A percentile compares a stretch with the other conserved stretches of the same genome.
phyloP scores from a whole-genome alignment of 176 grass and related monocot species.

The Bonia amplexicaulis region DNA sequence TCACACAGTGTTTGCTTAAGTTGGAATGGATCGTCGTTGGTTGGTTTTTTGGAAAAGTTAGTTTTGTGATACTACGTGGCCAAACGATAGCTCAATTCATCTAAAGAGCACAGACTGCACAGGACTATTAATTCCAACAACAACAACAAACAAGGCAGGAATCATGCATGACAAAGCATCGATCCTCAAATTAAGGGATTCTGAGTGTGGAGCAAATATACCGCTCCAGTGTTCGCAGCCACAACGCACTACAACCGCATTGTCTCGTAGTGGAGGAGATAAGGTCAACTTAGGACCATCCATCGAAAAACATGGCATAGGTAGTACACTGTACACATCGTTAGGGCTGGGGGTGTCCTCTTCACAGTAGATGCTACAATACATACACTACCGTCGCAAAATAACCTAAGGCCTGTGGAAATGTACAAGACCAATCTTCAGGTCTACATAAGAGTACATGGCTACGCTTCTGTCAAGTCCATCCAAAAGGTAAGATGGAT shows the following conservation, averaged over 20 bases:
- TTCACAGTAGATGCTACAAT: neutral
- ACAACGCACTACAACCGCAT: neutral
- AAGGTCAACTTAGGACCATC: neutral
- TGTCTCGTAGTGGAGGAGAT: neutral
- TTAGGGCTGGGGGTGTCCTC: neutral
- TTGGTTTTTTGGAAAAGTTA: neutral
- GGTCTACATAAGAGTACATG: neutral
- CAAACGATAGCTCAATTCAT: neutral
- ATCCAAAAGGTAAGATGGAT: neutral
- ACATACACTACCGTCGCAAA: neutral
- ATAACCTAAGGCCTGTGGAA: neutral
- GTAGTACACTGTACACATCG: neutral
- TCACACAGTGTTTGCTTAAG: too few relatives aligned
- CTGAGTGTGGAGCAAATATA: neutral
- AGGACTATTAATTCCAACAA: neutral
- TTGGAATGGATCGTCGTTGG: neutral
- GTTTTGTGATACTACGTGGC: neutral
- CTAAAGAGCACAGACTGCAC: neutral
- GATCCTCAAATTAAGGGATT: neutral
- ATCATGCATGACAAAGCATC: neutral
- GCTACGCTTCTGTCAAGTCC: neutral
- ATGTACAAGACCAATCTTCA: neutral
- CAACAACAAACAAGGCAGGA: neutral
- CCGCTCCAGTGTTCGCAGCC: neutral
- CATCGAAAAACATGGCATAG: neutral